A percentile compares a stretch with the other conserved stretches of the same genome.
Conservation (phyloP, 352 stramenopile genomes). For the Globisporangium perplexum region DNA sequence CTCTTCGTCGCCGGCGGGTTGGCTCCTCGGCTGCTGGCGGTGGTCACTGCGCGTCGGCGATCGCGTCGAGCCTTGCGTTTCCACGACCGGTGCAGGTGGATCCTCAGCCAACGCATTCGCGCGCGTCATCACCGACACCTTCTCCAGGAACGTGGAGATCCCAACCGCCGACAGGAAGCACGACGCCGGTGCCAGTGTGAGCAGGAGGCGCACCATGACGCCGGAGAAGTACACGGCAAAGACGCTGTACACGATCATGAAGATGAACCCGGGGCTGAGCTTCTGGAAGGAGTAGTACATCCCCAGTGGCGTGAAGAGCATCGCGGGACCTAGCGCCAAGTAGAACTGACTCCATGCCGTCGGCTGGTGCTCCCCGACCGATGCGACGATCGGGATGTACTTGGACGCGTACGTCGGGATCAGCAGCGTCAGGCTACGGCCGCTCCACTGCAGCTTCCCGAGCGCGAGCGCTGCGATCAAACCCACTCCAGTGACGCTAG, state of each 20-base stretch:
- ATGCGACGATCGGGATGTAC: conserved; percentile 95
- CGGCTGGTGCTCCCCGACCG: conserved; percentile 92
- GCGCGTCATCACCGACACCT: conserved; percentile 21
- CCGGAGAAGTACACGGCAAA: conserved; percentile 92
- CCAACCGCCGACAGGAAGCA: conserved; percentile 88
- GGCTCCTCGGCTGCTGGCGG: not conserved
- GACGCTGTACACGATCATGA: conserved; percentile 91
- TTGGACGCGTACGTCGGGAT: conserved; percentile 93
- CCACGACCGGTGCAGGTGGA: not conserved
- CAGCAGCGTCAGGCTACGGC: conserved; percentile 88
- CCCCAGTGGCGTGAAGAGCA: conserved; percentile 87
- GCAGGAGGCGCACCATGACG: conserved; percentile 91
- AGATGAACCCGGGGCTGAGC: conserved; percentile 66
- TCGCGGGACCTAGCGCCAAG: conserved; percentile 86
- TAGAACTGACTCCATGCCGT: conserved; percentile 91
- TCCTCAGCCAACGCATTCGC: conserved; percentile 7
- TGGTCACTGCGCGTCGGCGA: not conserved
- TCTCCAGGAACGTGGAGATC: conserved; percentile 57
- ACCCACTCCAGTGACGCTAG: conserved; percentile 22
- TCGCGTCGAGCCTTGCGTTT: not conserved
- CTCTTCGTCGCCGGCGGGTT: conserved; percentile 2
- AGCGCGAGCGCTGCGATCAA: conserved; percentile 53
- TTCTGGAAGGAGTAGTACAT: conserved; percentile 83
- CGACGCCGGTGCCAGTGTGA: conserved; percentile 86
- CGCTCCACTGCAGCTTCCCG: conserved; percentile 88